A percentile compares a stretch with the other conserved stretches of the same genome.
Conservation (phyloP, 2,329 filamentous ascomycete species). For the Pyrenophora seminiperda region DNA sequence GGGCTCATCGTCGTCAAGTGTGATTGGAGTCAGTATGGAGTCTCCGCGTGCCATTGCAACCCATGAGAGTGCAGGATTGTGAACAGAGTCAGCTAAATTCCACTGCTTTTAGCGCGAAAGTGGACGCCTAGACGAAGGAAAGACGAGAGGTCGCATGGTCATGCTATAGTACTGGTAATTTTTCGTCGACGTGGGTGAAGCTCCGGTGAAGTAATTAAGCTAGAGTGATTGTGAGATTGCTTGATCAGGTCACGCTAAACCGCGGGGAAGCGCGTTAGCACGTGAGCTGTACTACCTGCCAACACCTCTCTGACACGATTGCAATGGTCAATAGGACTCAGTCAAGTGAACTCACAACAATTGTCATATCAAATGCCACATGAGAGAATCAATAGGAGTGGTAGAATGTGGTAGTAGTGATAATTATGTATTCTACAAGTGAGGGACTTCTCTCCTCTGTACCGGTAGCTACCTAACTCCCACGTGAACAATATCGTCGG, state of each 20-base stretch:
- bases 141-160: not conserved
- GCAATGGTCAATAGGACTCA: not conserved
- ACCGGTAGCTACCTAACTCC: conserved; percentile 2
- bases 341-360: no score
- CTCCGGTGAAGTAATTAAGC: not conserved
- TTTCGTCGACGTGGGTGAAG: not conserved
- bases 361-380: no score
- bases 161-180: not conserved
- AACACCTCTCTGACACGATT: not conserved
- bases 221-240: not conserved
- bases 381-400: no score
- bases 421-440: conserved; percentile 9
- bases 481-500: conserved; percentile 1
- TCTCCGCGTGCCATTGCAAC: conserved; percentile 8
- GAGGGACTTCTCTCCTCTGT: not conserved
- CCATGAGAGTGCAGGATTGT: not conserved
- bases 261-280: conserved; percentile 10
- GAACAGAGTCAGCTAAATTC: not conserved
- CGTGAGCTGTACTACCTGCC: conserved; percentile 6
- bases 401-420: not conserved
- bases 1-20: conserved; percentile 1
- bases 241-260: conserved; percentile 6
- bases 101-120: conserved; percentile 1
- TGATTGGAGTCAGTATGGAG: conserved; percentile 10
- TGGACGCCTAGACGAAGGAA: not conserved